These are phyloP conservation scores for Scorias spongiosa DNA, from an alignment of 2,329 filamentous ascomycete genomes.

Conservation along the genomic window DNA sequence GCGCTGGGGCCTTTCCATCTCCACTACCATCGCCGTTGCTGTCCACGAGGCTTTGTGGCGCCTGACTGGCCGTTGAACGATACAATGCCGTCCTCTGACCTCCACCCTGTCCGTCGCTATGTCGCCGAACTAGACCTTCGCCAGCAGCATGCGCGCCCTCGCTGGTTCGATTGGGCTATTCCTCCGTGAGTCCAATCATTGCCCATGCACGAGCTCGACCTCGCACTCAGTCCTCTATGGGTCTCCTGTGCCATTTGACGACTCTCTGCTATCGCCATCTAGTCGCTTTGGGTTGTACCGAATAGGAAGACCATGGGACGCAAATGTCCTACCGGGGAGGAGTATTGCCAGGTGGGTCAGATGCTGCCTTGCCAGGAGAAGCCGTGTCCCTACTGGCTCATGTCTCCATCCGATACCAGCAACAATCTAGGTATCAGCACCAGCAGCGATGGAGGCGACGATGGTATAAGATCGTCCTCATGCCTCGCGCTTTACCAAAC, in stretches of 20 bases:
- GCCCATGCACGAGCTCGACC: no score
- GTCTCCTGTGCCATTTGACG: no score
- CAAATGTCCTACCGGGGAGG: no score
- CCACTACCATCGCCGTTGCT: no score
- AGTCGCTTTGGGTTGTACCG: background rate
- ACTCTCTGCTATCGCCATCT: background rate
- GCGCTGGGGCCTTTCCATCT: background rate
- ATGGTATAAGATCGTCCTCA: background rate
- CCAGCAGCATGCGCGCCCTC: background rate
- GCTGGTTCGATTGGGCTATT: background rate
- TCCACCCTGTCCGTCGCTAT: background rate
- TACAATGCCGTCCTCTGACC: background rate
- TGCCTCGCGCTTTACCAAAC: background rate
- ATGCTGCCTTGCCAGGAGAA: no score
- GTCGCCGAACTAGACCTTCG: background rate
- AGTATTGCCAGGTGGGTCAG: no score
- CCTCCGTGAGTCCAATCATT: background rate
- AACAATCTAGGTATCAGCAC: no score
- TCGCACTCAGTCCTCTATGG: no score
- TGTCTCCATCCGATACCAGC: no score
- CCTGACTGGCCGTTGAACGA: background rate
- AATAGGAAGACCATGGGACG: background rate
- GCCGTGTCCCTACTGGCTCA: no score
- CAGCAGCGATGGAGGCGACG: no score
- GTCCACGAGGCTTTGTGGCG: background rate